A percentile compares a stretch with the other conserved stretches of the same genome.
Evolutionary conservation across 2,329 filamentous ascomycete species (phyloP).

Genomic region (Neonectria punicea): DNA sequence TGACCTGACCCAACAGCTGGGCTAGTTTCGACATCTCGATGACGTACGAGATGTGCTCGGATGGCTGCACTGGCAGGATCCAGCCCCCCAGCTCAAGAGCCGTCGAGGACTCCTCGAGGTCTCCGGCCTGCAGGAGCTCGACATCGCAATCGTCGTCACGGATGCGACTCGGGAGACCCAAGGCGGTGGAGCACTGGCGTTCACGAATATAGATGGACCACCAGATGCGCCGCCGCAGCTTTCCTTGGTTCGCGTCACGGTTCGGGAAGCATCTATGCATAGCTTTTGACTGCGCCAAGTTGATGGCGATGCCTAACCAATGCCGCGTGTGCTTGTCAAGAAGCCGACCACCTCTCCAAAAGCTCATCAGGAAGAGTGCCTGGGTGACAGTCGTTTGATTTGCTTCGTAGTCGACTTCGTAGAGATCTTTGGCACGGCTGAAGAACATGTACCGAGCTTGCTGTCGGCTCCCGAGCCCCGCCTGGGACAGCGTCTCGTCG

Average conservation of each 20-base stretch:
- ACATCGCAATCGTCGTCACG: background rate
- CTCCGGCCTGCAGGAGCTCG: background rate
- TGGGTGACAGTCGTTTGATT: background rate
- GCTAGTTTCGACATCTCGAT: background rate
- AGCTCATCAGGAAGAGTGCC: background rate
- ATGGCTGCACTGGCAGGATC: background rate
- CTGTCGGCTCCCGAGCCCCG: background rate
- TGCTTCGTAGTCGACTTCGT: background rate
- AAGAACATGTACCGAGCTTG: background rate
- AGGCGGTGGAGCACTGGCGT: background rate
- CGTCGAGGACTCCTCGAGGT: background rate
- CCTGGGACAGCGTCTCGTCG: background rate
- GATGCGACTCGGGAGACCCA: background rate
- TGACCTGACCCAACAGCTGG: background rate
- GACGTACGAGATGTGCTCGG: background rate
- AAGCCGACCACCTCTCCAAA: background rate
- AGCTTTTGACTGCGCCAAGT: background rate
- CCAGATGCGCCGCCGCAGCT: background rate
- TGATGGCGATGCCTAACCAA: background rate
- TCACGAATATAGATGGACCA: background rate
- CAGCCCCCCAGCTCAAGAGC: background rate
- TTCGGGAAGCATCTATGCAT: background rate
- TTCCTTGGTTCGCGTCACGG: background rate
- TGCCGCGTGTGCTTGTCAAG: background rate
- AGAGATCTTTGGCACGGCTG: background rate